A percentile compares a stretch with the other conserved stretches of the same genome.
Evolutionary conservation across 192 early-diverging fungal species (phyloP).

Genomic region (Coemansia sp.): DNA sequence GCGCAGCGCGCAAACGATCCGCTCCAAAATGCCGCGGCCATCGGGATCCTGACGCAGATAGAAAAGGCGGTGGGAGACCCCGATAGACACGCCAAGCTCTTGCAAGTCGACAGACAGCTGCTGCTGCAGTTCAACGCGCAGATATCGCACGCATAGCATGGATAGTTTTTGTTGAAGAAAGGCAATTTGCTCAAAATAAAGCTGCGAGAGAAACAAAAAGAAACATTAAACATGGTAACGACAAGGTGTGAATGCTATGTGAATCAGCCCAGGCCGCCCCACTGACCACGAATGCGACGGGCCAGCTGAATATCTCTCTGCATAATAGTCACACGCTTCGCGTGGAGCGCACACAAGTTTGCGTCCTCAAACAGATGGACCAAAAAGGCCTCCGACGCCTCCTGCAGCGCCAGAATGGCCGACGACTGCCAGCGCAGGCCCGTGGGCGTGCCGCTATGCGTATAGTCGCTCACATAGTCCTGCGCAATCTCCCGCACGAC

Average conservation of each 20-base stretch:
- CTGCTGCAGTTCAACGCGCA: slow-evolving; percentile 31
- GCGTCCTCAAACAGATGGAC: slow-evolving; percentile 89
- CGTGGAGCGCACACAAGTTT: slow-evolving; percentile 91
- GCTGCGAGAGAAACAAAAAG: no score
- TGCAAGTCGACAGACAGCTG: slow-evolving; percentile 26
- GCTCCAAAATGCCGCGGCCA: slow-evolving; percentile 45
- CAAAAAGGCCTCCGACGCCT: slow-evolving; percentile 77
- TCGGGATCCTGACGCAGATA: slow-evolving; percentile 37
- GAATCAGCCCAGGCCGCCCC: slow-evolving; percentile 65
- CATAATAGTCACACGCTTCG: slow-evolving; percentile 93
- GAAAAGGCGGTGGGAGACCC: slow-evolving; percentile 41
- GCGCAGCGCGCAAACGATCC: slow-evolving; percentile 38
- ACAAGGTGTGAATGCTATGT: background rate
- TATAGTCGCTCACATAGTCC: slow-evolving; percentile 50
- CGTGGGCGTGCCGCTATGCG: slow-evolving; percentile 31
- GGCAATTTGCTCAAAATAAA: background rate
- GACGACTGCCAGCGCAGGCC: slow-evolving; percentile 69
- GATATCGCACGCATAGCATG: slow-evolving; percentile 7
- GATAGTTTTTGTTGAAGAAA: background rate
- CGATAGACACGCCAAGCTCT: slow-evolving; percentile 28
- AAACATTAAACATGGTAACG: background rate
- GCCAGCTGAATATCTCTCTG: slow-evolving; percentile 90
- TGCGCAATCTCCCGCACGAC: slow-evolving; percentile 70
- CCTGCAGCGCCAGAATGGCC: slow-evolving; percentile 79
- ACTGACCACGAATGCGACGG: slow-evolving; percentile 56